Percentiles rank a stretch among this genome's conserved stretches.
Conservation (phyloP, 768 basidiomycete genomes). For the Wakefieldia striispora region DNA sequence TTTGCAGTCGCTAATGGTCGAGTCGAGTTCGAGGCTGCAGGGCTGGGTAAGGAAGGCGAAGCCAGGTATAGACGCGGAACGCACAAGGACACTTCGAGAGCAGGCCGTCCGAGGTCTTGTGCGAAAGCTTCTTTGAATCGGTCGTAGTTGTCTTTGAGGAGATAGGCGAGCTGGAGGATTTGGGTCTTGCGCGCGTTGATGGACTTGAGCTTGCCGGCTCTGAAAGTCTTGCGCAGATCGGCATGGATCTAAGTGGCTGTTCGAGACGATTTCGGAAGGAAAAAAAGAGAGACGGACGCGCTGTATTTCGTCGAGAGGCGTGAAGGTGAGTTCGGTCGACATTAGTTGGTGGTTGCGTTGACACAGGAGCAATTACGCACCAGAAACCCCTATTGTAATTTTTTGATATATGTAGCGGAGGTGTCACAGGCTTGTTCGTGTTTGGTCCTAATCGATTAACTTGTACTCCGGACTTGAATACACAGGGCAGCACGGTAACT, state of each 20-base stretch:
- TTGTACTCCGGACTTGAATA: no score
- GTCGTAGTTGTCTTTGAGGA: conserved; percentile 68
- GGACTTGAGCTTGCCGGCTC: conserved; percentile 61
- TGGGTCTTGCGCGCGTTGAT: conserved; percentile 72
- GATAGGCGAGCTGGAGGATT: conserved; percentile 69
- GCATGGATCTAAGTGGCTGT: conserved; percentile 48
- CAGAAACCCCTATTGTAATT: no score
- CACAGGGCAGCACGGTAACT: no score
- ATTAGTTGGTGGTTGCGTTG: no score
- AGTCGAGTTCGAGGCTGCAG: conserved; percentile 60
- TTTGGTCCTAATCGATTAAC: no score
- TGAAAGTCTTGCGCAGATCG: conserved; percentile 56
- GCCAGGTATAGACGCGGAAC: conserved; percentile 22
- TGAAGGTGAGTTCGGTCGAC: conserved; percentile 39
- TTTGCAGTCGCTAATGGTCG: conserved; percentile 53
- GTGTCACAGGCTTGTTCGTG: no score
- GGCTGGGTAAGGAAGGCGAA: not conserved
- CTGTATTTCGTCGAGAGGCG: conserved; percentile 53
- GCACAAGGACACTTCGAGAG: conserved; percentile 55
- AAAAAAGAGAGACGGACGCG: conserved; percentile 32
- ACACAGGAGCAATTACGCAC: no score
- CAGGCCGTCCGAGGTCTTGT: conserved; percentile 62
- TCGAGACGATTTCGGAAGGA: not conserved
- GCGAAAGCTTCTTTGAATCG: conserved; percentile 58
- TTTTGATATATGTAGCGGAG: no score